phyloP scores from a whole-genome alignment of 2,329 filamentous ascomycete genomes.

The Bretziella fagacearum region DNA sequence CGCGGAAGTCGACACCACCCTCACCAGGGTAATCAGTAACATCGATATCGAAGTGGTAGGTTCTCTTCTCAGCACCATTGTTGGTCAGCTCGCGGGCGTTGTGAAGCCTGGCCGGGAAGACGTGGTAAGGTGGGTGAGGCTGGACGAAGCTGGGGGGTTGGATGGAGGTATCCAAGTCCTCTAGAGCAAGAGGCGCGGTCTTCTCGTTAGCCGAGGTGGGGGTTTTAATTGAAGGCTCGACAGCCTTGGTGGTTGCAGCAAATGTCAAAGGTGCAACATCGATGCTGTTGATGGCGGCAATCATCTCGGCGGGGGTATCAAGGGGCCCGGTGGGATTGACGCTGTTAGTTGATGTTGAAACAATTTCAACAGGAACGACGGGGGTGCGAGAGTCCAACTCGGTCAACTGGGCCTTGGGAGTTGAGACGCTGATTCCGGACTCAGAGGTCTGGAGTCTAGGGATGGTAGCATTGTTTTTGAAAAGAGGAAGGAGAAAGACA shows the following conservation, averaged over 20 bases:
- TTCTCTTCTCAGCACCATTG: slow-evolving; percentile 82
- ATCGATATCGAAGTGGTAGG: slow-evolving; percentile 93
- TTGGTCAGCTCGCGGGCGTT: slow-evolving; percentile 74
- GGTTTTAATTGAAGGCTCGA: background rate
- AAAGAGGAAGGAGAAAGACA: slow-evolving; percentile 48
- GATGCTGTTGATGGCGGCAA: slow-evolving; percentile 13
- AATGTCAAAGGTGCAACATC: background rate
- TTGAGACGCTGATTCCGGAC: slow-evolving; percentile 4
- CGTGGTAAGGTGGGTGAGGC: slow-evolving; percentile 82
- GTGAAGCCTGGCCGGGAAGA: slow-evolving; percentile 78
- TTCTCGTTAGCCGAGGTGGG: slow-evolving; percentile 3
- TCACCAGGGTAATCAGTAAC: slow-evolving; percentile 86
- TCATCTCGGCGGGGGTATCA: slow-evolving; percentile 14
- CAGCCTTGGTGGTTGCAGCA: background rate
- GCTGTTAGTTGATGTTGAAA: background rate
- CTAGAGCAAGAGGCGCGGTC: slow-evolving; percentile 19
- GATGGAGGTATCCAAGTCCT: slow-evolving; percentile 35
- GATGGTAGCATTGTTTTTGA: slow-evolving; percentile 18
- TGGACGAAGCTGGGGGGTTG: slow-evolving; percentile 83
- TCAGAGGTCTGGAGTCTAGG: slow-evolving; percentile 8
- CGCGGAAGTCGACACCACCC: slow-evolving; percentile 77
- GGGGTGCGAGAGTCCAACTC: slow-evolving; percentile 17
- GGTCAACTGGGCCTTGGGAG: background rate
- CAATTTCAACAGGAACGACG: slow-evolving; percentile 1
- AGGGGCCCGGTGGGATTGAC: slow-evolving; percentile 5